Evolutionary conservation across 2,329 filamentous ascomycete species (phyloP).

Genomic region (Orbilia oligospora): DNA sequence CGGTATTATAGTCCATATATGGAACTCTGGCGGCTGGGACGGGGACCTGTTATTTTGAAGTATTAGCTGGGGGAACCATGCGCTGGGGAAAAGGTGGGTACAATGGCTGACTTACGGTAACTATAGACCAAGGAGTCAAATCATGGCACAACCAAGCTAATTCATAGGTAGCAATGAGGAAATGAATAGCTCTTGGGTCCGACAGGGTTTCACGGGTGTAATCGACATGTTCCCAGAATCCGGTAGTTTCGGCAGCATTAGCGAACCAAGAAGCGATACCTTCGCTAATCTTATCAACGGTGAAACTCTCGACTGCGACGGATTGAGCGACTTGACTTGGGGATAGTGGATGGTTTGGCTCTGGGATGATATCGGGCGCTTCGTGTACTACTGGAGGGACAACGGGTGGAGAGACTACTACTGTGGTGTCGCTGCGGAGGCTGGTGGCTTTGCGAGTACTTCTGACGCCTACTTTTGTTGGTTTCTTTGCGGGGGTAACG

Average conservation of each 20-base stretch:
- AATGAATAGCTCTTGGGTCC: constrained; percentile 50
- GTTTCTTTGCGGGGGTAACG: constrained; percentile 54
- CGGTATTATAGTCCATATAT: constrained; percentile 41
- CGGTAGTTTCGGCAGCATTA: constrained; percentile 50
- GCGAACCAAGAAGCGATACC: constrained; percentile 46
- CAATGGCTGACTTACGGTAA: constrained; percentile 38
- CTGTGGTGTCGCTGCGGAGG: not conserved
- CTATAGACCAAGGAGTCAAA: constrained; percentile 50
- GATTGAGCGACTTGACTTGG: constrained; percentile 47
- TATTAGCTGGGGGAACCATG: not conserved
- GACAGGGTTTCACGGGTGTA: constrained; percentile 54
- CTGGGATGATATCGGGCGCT: constrained; percentile 34
- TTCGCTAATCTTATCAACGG: constrained; percentile 44
- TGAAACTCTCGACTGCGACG: constrained; percentile 53
- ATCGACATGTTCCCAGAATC: constrained; percentile 56
- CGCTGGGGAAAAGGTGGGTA: not conserved
- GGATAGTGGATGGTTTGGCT: constrained; percentile 47
- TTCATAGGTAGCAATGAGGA: constrained; percentile 51
- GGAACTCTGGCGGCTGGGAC: constrained; percentile 35
- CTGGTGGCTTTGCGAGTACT: constrained; percentile 47
- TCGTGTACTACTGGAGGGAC: constrained; percentile 12
- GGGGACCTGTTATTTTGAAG: constrained; percentile 23
- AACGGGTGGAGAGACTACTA: not conserved
- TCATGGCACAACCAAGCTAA: constrained; percentile 54
- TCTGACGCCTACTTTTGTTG: constrained; percentile 7